Evolutionary conservation across 2,329 filamentous ascomycete species (phyloP), one percentile per base, ranked within the genome.

Genomic region (Apiospora kogelbergensis): DNA sequence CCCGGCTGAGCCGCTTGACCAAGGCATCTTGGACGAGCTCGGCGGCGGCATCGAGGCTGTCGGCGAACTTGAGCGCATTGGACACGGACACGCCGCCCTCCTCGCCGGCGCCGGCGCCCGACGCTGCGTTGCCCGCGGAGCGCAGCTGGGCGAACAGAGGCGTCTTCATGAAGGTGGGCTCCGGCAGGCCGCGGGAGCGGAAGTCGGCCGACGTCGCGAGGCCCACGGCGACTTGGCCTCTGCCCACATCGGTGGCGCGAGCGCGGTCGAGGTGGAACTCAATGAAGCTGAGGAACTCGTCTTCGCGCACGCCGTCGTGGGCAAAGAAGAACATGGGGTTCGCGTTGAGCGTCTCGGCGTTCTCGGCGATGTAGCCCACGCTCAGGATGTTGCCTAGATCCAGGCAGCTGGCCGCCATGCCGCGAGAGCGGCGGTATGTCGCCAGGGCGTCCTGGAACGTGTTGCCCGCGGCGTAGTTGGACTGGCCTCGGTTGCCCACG

Each of bases 401-500:
- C 1, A 77, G 24, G 2, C 71, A 72, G 7, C 71, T 33, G 17
- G 72, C 69, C 13, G 48, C 48, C 48, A 72, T 46, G n/a, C 74
- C 75, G 22, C 41, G 48, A 6, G 67, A 41, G n/a, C 64, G 44
- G 2, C 74, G 73, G 41, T 74, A 66, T n/a, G 69, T 70, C 15
- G 74, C 74, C 15, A 80, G 72, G 0, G 74, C 73, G 63, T 82
- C 79, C 42, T 80, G 74, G 71, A 76, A 80, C 1, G 74, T 71
- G 68, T 79, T 80, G 20, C 77, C 68, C 6, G 79, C 77, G 2
- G 76, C 71, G 66, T 83, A 83, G 65, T 81, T 81, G 37, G 73
- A 71, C 63, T 82, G 81, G 0, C 73, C 75, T 0, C 72, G 68
- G 22, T 74, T 71, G 4, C 78, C 81, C 3, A 77, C 65, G 13